A percentile compares a stretch with the other conserved stretches of the same genome.
phyloP scores from a whole-genome alignment of 2,329 filamentous ascomycete genomes.

The Phialophora tarda region DNA sequence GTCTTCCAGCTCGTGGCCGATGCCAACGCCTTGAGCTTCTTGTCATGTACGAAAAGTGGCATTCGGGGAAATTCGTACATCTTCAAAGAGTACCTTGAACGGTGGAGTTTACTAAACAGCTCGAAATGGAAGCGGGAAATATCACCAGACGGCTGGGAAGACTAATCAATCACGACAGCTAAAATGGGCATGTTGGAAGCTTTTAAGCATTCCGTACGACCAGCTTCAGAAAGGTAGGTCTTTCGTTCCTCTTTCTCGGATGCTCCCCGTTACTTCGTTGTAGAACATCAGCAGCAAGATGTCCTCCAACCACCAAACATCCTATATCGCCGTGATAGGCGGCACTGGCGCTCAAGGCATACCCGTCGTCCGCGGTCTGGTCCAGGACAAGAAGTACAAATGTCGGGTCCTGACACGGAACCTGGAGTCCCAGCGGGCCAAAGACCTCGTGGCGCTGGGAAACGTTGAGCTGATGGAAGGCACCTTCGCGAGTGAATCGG shows the following conservation, averaged over 20 bases:
- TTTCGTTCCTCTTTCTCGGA: neutral
- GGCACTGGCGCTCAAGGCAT: slow-evolving; percentile 60
- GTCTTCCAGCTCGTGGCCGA: neutral
- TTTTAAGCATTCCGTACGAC: slow-evolving; percentile 5
- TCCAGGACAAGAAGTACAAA: slow-evolving; percentile 47
- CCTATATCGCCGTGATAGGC: slow-evolving; percentile 50
- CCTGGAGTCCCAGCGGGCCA: slow-evolving; percentile 49
- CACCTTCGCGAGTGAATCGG: slow-evolving; percentile 54
- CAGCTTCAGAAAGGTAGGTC: neutral
- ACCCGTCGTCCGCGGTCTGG: slow-evolving; percentile 53
- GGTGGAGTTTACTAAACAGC: slow-evolving; percentile 9
- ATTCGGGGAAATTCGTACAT: neutral
- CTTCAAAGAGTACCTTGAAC: neutral
- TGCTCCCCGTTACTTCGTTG: neutral
- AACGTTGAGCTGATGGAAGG: slow-evolving; percentile 58
- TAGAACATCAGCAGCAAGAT: slow-evolving; percentile 19
- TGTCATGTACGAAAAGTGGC: neutral
- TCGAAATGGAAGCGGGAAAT: neutral
- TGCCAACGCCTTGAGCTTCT: neutral
- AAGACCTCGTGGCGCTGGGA: slow-evolving; percentile 51
- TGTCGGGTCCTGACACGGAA: slow-evolving; percentile 58
- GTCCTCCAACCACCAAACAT: slow-evolving; percentile 30
- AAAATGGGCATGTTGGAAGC: neutral
- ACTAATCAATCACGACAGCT: slow-evolving; percentile 18
- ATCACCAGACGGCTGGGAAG: neutral